These are phyloP conservation scores for Diaporthe ilicicola DNA, from an alignment of 2,329 filamentous ascomycete species.

Conservation along the genomic window DNA sequence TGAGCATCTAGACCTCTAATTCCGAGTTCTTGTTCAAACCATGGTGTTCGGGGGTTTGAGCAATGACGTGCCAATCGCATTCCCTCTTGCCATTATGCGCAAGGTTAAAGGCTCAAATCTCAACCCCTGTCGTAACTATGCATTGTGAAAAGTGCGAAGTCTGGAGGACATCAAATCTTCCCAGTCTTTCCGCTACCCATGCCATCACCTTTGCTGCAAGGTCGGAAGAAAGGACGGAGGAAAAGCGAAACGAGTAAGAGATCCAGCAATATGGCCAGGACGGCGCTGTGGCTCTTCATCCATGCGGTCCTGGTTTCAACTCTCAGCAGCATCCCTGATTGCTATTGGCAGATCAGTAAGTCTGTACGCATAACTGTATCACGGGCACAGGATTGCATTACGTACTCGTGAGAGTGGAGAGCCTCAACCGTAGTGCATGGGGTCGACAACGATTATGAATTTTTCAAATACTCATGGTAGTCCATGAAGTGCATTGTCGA, in stretches of 20 bases:
- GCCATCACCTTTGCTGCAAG: neutral
- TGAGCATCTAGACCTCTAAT: too few species aligned
- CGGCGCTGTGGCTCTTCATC: neutral
- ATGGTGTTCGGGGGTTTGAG: too few species aligned
- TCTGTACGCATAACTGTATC: too few species aligned
- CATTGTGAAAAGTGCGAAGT: neutral
- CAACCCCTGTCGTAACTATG: too few species aligned
- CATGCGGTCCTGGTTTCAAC: too few species aligned
- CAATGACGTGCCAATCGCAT: too few species aligned
- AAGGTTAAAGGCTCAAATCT: too few species aligned
- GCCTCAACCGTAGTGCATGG: neutral
- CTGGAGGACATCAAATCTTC: neutral
- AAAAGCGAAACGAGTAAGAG: neutral
- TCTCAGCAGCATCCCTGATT: neutral
- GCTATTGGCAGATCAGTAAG: neutral
- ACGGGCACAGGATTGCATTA: too few species aligned
- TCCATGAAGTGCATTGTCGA: neutral
- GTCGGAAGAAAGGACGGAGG: neutral
- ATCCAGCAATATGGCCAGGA: neutral
- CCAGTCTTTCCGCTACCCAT: neutral
- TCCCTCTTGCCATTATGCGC: too few species aligned
- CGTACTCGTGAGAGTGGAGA: neutral
- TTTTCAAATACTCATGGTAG: slow-evolving; percentile 1
- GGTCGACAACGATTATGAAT: neutral
- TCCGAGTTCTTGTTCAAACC: too few species aligned